phyloP scores from a whole-genome alignment of 176 grass and related monocot genomes.

The Phyllostachys edulis region DNA sequence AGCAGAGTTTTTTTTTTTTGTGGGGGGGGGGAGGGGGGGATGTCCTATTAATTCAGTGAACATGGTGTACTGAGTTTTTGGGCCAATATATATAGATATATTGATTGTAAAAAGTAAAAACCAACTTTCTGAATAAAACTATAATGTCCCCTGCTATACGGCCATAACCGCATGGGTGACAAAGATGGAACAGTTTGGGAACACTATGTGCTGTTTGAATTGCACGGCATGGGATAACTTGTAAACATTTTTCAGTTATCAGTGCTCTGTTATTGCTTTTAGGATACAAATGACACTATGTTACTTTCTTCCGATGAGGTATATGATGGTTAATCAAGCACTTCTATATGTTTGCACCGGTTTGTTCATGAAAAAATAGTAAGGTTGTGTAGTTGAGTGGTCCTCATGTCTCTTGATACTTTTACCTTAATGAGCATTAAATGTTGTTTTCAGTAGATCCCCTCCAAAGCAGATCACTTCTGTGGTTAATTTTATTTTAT shows the following conservation, averaged over 20 bases:
- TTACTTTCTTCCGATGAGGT: neutral
- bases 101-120: no score
- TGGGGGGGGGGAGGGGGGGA: no score
- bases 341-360: neutral
- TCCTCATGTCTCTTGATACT: neutral
- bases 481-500: conserved; percentile 2
- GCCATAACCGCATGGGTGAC: neutral
- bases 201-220: no score
- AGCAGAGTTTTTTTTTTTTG: no score
- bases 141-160: neutral
- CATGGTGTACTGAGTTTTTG: no score
- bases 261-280: neutral
- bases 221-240: no score
- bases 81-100: no score
- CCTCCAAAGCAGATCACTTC: neutral
- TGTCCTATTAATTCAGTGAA: no score
- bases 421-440: neutral
- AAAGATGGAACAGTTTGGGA: neutral
- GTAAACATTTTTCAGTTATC: no score
- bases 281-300: neutral
- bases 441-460: neutral
- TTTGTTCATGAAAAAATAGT: neutral
- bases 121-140: neutral
- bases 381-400: neutral
- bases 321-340: neutral